Base-by-base conservation (phyloP, 2,329 filamentous ascomycete genomes). In the Phialophora macrospora region DNA sequence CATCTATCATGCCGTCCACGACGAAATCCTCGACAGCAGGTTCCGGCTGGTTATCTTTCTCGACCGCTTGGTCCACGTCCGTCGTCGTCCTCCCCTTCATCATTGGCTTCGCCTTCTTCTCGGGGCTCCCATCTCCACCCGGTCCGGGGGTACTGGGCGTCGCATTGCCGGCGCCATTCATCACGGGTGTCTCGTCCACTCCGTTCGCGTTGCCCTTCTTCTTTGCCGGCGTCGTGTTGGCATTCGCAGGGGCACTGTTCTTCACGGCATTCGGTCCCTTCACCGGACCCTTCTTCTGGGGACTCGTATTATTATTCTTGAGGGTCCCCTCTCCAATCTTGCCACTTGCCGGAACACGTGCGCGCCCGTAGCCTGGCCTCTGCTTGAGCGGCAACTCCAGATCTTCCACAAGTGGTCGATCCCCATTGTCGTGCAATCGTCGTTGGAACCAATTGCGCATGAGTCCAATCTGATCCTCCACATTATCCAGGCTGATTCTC, bases 381-480 rank as follows among this genome's bases (percentile, higher is more conserved):
- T 99, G 95, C 79, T 99, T 99, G 62, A 89, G 87, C 17, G 96
- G 95, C 26, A 99, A 82, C 72, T 99, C 94, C 75, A 98, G 92
- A 79, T 99, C 95, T 80, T 99, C 95, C 60, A 96, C 82, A 70
- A 99, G 84, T 51, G 92, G 88, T 76, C 93, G 87, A 73, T 94
- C 89, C 75, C 87, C 86, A 76, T 93, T 95, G 63, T 91, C 90
- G 73, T 92, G 91, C 64, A 99, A 82, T 78, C 96, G 97, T 72
- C 88, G 88, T 65, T 92, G 87, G 82, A 98, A 97, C 84, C 96
- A 99, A 73, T 92, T 90, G 77, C 91, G 91, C 64, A 96, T 88
- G 62, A 99, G 84, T 3, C 93, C 93, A 71, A 98, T 92, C 75
- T 98, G 89, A 52, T 86, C 84, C 59, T 89, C 83, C 60, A 97